These are phyloP conservation scores for Byssoonygena ceratinophila DNA, from an alignment of 2,329 filamentous ascomycete species.

Conservation along the genomic window DNA sequence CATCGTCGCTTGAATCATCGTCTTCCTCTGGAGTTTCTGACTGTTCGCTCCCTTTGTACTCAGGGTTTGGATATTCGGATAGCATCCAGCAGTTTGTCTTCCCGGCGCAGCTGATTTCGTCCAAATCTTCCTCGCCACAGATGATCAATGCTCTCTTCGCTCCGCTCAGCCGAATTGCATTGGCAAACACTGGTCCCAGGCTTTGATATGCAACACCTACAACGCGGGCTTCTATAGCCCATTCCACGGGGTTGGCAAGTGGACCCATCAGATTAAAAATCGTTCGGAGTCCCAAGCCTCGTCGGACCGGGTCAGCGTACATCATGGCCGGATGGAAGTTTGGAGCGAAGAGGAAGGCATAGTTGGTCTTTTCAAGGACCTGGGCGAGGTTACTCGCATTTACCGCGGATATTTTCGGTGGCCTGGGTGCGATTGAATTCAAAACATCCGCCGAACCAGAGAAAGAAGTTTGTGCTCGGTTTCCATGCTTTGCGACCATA, in stretches of 20 bases:
- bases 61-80: constrained; percentile 41
- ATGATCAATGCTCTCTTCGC: constrained; percentile 77
- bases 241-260: constrained; percentile 79
- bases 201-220: constrained; percentile 85
- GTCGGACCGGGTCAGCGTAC: constrained; percentile 74
- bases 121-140: constrained; percentile 87
- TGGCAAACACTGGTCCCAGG: constrained; percentile 78
- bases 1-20: constrained; percentile 31
- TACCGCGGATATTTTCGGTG: constrained; percentile 65
- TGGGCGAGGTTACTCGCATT: constrained; percentile 57
- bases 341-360: constrained; percentile 89
- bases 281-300: constrained; percentile 82
- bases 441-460: constrained; percentile 92
- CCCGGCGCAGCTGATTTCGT: constrained; percentile 89
- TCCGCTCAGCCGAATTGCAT: constrained; percentile 66
- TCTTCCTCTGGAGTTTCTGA: constrained; percentile 25
- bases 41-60: constrained; percentile 24
- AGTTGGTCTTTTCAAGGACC: constrained; percentile 74
- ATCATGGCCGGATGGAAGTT: constrained; percentile 95
- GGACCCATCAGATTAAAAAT: constrained; percentile 97
- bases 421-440: constrained; percentile 57
- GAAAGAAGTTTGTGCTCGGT: constrained; percentile 87
- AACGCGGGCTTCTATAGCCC: constrained; percentile 73
- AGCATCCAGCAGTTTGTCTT: constrained; percentile 82
- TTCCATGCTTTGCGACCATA: constrained; percentile 87